These are phyloP conservation scores for Diaporthe nobilis DNA, from an alignment of 2,329 filamentous ascomycete genomes.

Conservation along the genomic window DNA sequence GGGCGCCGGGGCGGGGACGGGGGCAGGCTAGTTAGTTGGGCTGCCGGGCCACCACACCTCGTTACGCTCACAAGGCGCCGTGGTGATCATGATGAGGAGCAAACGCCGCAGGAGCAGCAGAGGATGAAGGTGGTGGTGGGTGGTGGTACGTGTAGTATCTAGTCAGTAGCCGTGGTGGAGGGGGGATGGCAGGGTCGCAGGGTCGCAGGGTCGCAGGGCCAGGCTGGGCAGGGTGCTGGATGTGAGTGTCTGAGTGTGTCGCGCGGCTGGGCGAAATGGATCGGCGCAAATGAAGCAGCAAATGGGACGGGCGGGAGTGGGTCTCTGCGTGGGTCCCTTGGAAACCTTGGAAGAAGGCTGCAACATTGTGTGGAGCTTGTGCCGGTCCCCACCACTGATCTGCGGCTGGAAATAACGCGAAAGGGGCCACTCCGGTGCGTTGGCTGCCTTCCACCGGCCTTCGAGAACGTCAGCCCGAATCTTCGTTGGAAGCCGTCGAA, in stretches of 20 bases:
- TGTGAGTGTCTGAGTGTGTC: constrained; percentile 1
- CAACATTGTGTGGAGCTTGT: constrained; percentile 27
- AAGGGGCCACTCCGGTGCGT: constrained; percentile 32
- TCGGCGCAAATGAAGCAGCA: constrained; percentile 33
- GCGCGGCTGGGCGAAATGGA: constrained; percentile 33
- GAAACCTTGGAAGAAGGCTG: constrained; percentile 31
- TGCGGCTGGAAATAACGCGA: constrained; percentile 33
- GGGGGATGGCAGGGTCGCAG: constrained; percentile 13
- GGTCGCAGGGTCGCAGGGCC: constrained; percentile 9
- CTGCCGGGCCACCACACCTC: constrained; percentile 6
- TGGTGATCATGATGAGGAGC: constrained; percentile 3
- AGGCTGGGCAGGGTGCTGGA: not conserved
- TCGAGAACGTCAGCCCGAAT: constrained; percentile 26
- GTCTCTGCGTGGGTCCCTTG: constrained; percentile 15
- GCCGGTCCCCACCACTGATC: constrained; percentile 21
- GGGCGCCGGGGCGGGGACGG: not conserved
- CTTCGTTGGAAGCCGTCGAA: constrained; percentile 16
- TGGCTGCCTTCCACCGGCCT: constrained; percentile 27
- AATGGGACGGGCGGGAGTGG: constrained; percentile 9
- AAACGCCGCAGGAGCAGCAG: not conserved
- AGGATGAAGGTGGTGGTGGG: not conserved
- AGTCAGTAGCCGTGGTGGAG: not conserved
- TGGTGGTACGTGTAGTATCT: not conserved
- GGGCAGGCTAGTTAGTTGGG: not conserved
- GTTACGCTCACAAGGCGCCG: not conserved